These are phyloP conservation scores for Lentinula lateritia DNA, from an alignment of 768 basidiomycete genomes.

Conservation along the genomic window DNA sequence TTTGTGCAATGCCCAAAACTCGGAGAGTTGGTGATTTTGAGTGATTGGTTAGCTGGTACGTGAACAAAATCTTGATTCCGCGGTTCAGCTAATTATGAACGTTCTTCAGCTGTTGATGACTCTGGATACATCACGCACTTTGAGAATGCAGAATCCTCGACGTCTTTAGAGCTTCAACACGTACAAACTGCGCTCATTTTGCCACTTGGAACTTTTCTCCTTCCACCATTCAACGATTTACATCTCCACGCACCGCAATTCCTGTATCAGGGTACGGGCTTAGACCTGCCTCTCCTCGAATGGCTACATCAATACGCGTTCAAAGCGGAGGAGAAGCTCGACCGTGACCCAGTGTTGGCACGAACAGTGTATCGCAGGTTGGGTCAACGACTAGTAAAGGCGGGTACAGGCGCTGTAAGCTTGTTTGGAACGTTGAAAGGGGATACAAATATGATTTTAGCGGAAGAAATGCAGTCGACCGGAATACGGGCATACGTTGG, in stretches of 20 bases:
- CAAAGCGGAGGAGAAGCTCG: slow-evolving; percentile 74
- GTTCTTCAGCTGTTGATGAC: slow-evolving; percentile 19
- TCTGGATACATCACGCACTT: slow-evolving; percentile 50
- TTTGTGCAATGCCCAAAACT: slow-evolving; percentile 53
- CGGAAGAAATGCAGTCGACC: slow-evolving; percentile 61
- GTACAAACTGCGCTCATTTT: slow-evolving; percentile 23
- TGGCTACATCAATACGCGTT: slow-evolving; percentile 84
- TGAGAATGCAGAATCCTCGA: slow-evolving; percentile 26
- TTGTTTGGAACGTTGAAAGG: slow-evolving; percentile 82
- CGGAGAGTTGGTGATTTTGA: slow-evolving; percentile 48
- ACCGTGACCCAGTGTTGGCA: slow-evolving; percentile 56
- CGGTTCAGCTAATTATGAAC: neutral
- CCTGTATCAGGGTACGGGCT: slow-evolving; percentile 80
- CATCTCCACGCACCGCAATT: slow-evolving; percentile 90
- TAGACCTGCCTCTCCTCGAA: slow-evolving; percentile 79
- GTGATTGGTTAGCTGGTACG: slow-evolving; percentile 35
- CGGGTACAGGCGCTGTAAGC: slow-evolving; percentile 73
- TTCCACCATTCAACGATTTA: slow-evolving; percentile 79
- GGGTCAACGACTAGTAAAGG: slow-evolving; percentile 57
- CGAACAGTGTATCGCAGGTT: slow-evolving; percentile 62
- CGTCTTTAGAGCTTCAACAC: slow-evolving; percentile 28
- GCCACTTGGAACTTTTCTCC: slow-evolving; percentile 54
- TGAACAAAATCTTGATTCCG: neutral
- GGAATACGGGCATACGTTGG: slow-evolving; percentile 83
- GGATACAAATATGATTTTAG: slow-evolving; percentile 80